Conservation (phyloP, 2,329 filamentous ascomycete species). For the Monilinia vaccinii-corymbosi region DNA sequence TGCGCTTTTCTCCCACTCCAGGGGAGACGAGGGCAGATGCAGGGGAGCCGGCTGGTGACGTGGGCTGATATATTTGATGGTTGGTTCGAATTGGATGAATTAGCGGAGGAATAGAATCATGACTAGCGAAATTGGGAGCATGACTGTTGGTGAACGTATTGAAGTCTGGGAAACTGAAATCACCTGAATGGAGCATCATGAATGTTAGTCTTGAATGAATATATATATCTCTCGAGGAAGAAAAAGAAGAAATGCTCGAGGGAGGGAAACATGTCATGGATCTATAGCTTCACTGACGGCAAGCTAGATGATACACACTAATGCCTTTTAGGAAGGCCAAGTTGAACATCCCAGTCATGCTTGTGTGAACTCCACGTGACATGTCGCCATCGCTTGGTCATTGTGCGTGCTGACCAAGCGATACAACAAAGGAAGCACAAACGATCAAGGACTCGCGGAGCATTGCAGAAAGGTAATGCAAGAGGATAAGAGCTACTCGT, state of each 20-base stretch:
- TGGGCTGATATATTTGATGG: conserved; percentile 16
- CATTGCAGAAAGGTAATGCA: background rate
- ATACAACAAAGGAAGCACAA: background rate
- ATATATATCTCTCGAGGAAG: conserved; percentile 10
- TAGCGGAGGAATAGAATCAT: conserved; percentile 10
- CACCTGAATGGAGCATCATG: conserved; percentile 22
- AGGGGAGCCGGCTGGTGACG: conserved; percentile 15
- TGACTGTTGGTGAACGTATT: conserved; percentile 17
- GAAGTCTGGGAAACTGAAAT: conserved; percentile 29
- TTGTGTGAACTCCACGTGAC: conserved; percentile 21
- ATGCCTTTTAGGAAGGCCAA: background rate
- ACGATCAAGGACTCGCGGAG: background rate
- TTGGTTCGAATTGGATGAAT: conserved; percentile 17
- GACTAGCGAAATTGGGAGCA: conserved; percentile 15
- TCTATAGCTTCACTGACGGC: background rate
- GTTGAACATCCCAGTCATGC: background rate
- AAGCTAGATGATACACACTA: conserved; percentile 1
- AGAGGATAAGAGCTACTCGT: conserved; percentile 2
- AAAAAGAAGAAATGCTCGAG: conserved; percentile 3
- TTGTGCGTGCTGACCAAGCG: conserved; percentile 10
- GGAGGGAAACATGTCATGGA: background rate
- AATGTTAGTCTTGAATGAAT: conserved; percentile 23
- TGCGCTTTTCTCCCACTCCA: conserved; percentile 25
- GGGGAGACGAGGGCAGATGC: conserved; percentile 24
- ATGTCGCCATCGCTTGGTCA: conserved; percentile 19